Percentiles rank a stretch among this genome's conserved stretches.
These are phyloP conservation scores for Basipetospora chlamydospora DNA, from an alignment of 2,329 filamentous ascomycete genomes.

Conservation along the genomic window DNA sequence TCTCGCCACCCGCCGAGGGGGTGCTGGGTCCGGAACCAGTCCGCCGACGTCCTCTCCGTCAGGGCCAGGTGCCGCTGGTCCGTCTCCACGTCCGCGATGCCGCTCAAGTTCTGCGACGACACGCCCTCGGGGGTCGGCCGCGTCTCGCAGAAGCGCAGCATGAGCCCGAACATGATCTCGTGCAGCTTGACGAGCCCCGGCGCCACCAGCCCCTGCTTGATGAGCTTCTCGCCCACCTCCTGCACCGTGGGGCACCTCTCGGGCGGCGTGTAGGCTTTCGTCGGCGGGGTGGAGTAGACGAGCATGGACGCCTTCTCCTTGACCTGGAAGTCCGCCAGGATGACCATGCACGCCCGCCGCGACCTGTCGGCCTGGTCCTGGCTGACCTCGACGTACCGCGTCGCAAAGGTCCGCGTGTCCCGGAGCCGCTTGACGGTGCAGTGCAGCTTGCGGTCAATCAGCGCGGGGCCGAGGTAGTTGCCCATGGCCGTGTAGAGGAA, in stretches of 20 bases:
- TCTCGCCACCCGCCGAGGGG: constrained; percentile 13
- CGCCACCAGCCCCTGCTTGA: constrained; percentile 12
- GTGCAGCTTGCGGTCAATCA: constrained; percentile 19
- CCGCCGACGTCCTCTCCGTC: constrained; percentile 17
- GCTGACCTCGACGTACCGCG: constrained; percentile 22
- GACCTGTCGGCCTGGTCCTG: constrained; percentile 20
- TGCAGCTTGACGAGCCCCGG: constrained; percentile 10
- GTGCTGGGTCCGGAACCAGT: constrained; percentile 20
- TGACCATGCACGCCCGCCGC: constrained; percentile 20
- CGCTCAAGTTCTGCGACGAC: constrained; percentile 22
- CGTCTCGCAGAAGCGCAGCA: constrained; percentile 16
- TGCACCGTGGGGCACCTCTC: constrained; percentile 9
- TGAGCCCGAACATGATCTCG: constrained; percentile 15
- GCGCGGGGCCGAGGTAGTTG: constrained; percentile 25
- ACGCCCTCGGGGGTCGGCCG: constrained; percentile 20
- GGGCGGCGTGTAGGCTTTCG: constrained; percentile 14
- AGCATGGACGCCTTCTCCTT: constrained; percentile 19
- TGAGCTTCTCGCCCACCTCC: constrained; percentile 9
- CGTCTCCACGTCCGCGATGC: constrained; percentile 19
- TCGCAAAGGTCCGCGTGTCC: constrained; percentile 28
- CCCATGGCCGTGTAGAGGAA: constrained; percentile 26
- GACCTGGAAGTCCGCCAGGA: constrained; percentile 27
- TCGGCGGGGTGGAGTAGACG: constrained; percentile 20
- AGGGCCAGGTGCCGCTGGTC: constrained; percentile 20
- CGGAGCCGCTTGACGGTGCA: constrained; percentile 18